Base-by-base conservation (phyloP, 2,329 filamentous ascomycete species). In the Fusarium nisikadoi region DNA sequence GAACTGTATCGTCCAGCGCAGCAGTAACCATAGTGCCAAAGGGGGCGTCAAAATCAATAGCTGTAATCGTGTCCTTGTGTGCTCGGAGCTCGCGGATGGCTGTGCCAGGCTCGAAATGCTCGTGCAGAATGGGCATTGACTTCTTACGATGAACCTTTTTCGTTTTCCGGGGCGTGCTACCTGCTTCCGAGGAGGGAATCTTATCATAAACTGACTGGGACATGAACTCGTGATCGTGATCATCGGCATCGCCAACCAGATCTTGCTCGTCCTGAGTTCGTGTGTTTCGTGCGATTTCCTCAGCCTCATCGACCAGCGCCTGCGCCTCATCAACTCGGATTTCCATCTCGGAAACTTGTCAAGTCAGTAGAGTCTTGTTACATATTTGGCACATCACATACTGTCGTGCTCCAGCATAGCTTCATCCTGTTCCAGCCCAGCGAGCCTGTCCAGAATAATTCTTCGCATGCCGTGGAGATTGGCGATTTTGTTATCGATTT, bases 131-230 rank as follows among this genome's bases (percentile, higher is more conserved):
- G 12, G 95, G 94, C 92, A 97, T 97, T 1, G 95, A 97, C 81
- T 93, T 94, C 69, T 92, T 89, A 62, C 92, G 87, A 68, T 88
- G 87, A 42, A 87, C 89, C 74, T 86, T 86, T 75, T 85, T 86
- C 20, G 82, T 73, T 78, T 85, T 87, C 52, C 80, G 78, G 12
- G 88, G 84, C 5, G 87, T 86, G 75, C 82, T 86, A 27, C 80
- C 80, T 33, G 83, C 79, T 69, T 68, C 65, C 14, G 88, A 84
- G 14, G 84, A 83, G 3, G 95, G 94, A 13, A 99, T 84, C 82
- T 98, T 98, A 75, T 97, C 93, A 81, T 98, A 99, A 75, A 99
- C 94, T 17, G 95, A 98, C 81, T 98, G 94, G 6, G 96, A 98
- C 96, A 98, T 98, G 84, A 98, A 99, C 2, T 86, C 87, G 29